These are phyloP conservation scores for Trypanosoma boissoni DNA, from an alignment of 208 protist species.

Conservation along the genomic window DNA sequence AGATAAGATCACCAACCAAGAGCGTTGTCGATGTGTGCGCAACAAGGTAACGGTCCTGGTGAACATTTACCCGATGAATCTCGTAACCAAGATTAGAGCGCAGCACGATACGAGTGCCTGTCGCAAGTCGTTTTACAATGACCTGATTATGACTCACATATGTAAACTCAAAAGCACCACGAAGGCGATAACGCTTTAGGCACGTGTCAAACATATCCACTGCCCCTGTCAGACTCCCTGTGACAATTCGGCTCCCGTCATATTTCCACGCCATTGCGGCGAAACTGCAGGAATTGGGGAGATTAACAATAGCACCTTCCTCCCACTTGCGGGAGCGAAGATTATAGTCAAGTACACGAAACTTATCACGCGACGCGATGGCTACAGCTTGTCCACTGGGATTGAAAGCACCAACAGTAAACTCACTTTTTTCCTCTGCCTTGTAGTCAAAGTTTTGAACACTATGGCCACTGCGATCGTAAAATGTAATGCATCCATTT, in stretches of 20 bases:
- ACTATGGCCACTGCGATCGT: conserved; percentile 87
- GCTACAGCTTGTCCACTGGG: conserved; percentile 93
- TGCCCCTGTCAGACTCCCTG: conserved; percentile 90
- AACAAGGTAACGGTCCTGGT: conserved; percentile 95
- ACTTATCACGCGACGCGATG: conserved; percentile 81
- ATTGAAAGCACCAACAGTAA: conserved; percentile 89
- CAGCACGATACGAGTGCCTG: conserved; percentile 89
- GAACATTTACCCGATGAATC: conserved; percentile 95
- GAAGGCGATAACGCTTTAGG: conserved; percentile 92
- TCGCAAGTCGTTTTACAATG: conserved; percentile 94
- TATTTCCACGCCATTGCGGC: conserved; percentile 90
- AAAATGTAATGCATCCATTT: conserved; percentile 92
- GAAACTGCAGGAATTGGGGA: conserved; percentile 93
- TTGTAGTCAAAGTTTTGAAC: conserved; percentile 89
- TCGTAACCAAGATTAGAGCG: conserved; percentile 94
- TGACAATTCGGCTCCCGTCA: conserved; percentile 93
- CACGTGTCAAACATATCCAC: conserved; percentile 97
- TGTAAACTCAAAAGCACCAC: conserved; percentile 97
- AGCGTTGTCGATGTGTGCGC: conserved; percentile 94
- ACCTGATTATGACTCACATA: conserved; percentile 96
- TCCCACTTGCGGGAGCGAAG: conserved; percentile 91
- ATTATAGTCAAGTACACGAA: conserved; percentile 94
- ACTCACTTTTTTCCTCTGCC: conserved; percentile 85
- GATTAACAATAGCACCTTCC: conserved; percentile 64
- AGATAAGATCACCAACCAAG: conserved; percentile 95